Conservation (phyloP, 73 alveolate genomes). For the Tetrahymena elliotti region DNA sequence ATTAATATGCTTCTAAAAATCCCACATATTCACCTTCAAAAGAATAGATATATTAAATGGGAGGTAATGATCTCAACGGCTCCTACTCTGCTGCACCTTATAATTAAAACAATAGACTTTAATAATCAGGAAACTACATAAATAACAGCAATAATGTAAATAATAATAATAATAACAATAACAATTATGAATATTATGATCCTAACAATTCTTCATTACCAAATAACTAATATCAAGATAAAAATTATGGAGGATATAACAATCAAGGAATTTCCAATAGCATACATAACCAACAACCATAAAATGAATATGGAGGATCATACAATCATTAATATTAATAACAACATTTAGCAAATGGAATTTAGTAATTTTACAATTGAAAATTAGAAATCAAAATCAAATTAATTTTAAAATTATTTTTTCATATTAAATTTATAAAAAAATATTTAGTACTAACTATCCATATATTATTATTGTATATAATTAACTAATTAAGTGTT, state of each 20-base stretch:
- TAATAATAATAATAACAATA: too few species aligned
- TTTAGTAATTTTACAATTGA: not conserved
- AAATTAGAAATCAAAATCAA: too few species aligned
- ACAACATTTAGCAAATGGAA: not conserved
- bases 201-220: not conserved
- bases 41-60: not conserved
- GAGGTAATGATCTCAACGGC: not conserved
- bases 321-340: not conserved
- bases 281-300: not conserved
- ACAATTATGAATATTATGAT: not conserved
- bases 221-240: not conserved
- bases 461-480: not conserved
- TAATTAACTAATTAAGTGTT: not conserved
- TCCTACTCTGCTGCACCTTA: not conserved
- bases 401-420: too few species aligned
- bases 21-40: not conserved
- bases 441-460: not conserved
- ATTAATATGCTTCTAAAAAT: not conserved
- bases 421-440: not conserved
- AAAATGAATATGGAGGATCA: not conserved
- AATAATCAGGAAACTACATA: not conserved
- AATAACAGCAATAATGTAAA: not conserved
- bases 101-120: not conserved
- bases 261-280: not conserved
- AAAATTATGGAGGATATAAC: not conserved